Base-by-base conservation (phyloP, 352 stramenopile genomes). In the Paralagenidium karlingii region DNA sequence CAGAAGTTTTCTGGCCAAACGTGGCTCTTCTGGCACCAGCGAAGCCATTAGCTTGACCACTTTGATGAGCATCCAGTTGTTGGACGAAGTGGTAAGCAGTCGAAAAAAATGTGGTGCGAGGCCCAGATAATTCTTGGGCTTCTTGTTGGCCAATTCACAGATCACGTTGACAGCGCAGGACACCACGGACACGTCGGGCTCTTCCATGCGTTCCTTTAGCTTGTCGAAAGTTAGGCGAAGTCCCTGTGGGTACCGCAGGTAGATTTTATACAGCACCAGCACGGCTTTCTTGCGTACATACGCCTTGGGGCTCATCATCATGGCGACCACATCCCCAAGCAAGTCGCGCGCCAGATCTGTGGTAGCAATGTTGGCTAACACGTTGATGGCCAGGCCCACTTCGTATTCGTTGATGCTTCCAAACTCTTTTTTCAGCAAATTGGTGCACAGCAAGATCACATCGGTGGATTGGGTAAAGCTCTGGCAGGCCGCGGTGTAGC, bases 61-160 rank as follows among this genome's bases (percentile, higher is more conserved):
- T 65, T 99, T 99, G 70, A 99, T 99, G 40, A 99, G 82, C 94
- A 99, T 99, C 96, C 96, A 99, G 66, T 99, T 99, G 67, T 99
- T 99, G 45, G 81, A 96, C 8, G 81, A 96, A 31, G 85, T 97
- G 21, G 91, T 98, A 27, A 99, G 70, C 22, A 99, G 61, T 24
- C 93, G 78, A 81, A 99, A 99, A 62, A 99, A 98, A 36, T 97
- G 79, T 10, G 96, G 96, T 10, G 95, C 96, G 34, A 99, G 66
- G 1, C 86, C 82, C 25, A 99, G 49, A 68, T 99, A 99, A 60
- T 99, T 99, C 52, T 94, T 96, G 11, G 96, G 95, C 53, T 99
- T 98, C 55, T 98, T 98, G 67, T 98, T 95, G 11, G 89, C 88
- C 33, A 99, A 65, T 61, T 99, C 96, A 40, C 95, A 99, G 48